A percentile compares a stretch with the other conserved stretches of the same genome.
Conservation (phyloP, 2,329 filamentous ascomycete genomes). For the Dothideomycetidae sp. region DNA sequence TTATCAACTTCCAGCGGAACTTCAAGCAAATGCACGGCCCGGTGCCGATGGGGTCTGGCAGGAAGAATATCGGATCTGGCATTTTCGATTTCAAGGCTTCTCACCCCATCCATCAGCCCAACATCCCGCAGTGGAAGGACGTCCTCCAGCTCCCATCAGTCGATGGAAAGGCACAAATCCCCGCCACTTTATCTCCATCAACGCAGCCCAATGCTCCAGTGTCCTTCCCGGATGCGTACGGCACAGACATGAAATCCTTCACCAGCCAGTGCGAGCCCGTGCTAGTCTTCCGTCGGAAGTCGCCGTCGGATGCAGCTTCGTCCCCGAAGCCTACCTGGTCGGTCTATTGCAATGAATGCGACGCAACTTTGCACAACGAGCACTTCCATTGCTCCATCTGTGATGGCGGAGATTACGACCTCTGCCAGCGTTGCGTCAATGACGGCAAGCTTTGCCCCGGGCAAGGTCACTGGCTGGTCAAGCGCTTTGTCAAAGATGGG, state of each 20-base stretch:
- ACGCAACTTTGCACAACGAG: slow-evolving; percentile 57
- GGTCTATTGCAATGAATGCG: slow-evolving; percentile 90
- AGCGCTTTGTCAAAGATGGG: slow-evolving; percentile 67
- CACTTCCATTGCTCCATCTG: slow-evolving; percentile 95
- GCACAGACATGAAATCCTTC: not conserved
- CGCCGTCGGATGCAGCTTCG: not conserved
- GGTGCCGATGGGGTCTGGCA: slow-evolving; percentile 6
- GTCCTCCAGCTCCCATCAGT: not conserved
- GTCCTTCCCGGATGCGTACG: not conserved
- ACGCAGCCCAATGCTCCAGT: not conserved
- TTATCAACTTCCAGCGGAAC: slow-evolving; percentile 1
- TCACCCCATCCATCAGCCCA: slow-evolving; percentile 17
- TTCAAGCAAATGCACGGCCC: not conserved
- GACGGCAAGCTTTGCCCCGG: slow-evolving; percentile 63
- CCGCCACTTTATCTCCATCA: not conserved
- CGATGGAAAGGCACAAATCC: not conserved
- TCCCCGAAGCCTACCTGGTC: slow-evolving; percentile 46
- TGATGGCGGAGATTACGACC: slow-evolving; percentile 84
- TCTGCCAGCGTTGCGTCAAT: slow-evolving; percentile 69
- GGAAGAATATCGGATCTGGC: slow-evolving; percentile 21
- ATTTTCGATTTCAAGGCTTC: slow-evolving; percentile 27
- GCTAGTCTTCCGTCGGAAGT: not conserved
- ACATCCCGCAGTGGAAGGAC: slow-evolving; percentile 14
- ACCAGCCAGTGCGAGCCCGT: not conserved
- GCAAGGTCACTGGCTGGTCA: slow-evolving; percentile 83